Base-by-base conservation (phyloP, 208 protist species). In the Spironucleus salmonicida region DNA sequence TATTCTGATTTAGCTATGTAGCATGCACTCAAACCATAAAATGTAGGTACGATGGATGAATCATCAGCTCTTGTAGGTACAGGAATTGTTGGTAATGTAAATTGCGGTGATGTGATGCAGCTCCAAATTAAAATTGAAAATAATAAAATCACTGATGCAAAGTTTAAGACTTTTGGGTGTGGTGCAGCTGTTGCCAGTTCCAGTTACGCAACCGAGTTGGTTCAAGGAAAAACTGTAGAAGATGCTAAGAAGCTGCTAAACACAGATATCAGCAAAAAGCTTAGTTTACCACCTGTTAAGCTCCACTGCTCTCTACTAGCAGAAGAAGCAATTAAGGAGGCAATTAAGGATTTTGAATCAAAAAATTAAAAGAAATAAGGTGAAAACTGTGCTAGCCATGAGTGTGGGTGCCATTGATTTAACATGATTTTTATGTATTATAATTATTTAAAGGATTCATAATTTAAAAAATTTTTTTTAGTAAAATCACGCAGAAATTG, bases 131-230 rank as follows among this genome's bases (percentile, higher is more conserved):
- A 92, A 81, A 85, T 93, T 15, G 91, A 93, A 78, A 87, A 89
- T 15, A 59, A 88, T 34, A 79, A 89, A 30, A 94, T 97, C 68
- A 86, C 88, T 40, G 90, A 96, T 80, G 92, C 94, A 27, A 89
- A 89, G 77, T 97, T 96, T 80, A 96, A 97, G 85, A 96, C 95
- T 0, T 98, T 98, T 83, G 96, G 96, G 62, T 99, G 96, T 83
- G 95, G 94, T 32, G 96, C 93, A 57, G 96, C 96, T 40, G 97
- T 99, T 77, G 95, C 95, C 0, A 88, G 86, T 30, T 93, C 88
- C 9, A 96, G 91, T 0, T 91, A 96, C 34, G 95, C 93, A 7
- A 97, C 95, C 13, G 93, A 96, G 81, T 92, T 90, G 74, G 62
- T 98, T 19, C 92, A 93, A 42, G 94, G 95, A 9, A 97, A 95